Conservation (phyloP, 129 eudicot genomes). For the Flaveria trinervia region DNA sequence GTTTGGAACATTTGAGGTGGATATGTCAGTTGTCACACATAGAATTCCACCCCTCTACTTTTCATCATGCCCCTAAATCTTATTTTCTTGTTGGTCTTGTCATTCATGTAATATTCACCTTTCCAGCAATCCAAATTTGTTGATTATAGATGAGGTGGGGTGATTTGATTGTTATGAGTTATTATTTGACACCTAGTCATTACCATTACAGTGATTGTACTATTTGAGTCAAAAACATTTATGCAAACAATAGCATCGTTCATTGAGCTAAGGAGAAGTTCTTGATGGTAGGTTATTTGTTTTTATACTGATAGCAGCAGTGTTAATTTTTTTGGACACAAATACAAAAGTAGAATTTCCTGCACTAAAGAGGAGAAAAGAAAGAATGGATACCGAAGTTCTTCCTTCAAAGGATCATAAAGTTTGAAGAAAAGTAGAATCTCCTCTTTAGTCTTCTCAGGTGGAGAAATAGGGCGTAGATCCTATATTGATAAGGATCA, state of each 20-base stretch:
- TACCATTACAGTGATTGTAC: neutral
- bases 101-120: slow-evolving; percentile 7
- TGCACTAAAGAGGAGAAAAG: neutral
- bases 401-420: slow-evolving; percentile 84
- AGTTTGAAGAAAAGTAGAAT: slow-evolving; percentile 79
- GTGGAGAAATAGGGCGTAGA: slow-evolving; percentile 61
- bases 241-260: neutral
- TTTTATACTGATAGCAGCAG: neutral
- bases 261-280: neutral
- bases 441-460: slow-evolving; percentile 79
- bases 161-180: neutral
- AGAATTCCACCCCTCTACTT: neutral
- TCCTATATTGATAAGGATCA: slow-evolving; percentile 48
- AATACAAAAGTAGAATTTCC: neutral
- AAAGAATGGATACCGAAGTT: slow-evolving; percentile 57
- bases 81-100: neutral
- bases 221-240: neutral
- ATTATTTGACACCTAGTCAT: neutral
- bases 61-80: neutral
- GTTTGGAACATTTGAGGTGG: neutral
- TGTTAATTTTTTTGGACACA: neutral
- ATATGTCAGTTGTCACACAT: neutral
- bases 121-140: neutral
- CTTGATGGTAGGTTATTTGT: neutral
- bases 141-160: neutral